Percentiles rank a stretch among this genome's conserved stretches.
Evolutionary conservation across 768 basidiomycete genomes (phyloP).

Genomic region (Collybia nuda): DNA sequence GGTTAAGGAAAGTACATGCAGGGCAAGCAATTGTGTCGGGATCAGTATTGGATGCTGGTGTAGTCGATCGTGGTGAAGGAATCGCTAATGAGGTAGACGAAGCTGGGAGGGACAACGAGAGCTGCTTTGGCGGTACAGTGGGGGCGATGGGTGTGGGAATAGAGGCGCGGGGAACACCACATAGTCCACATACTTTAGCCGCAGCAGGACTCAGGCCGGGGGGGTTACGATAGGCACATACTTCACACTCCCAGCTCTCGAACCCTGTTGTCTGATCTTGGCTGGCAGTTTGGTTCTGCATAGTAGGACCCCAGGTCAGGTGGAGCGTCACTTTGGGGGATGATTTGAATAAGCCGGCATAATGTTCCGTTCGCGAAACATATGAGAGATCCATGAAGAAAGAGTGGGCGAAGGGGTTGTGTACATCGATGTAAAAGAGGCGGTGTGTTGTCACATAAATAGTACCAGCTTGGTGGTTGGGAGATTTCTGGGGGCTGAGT

Average conservation of each 20-base stretch:
- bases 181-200: slow-evolving; percentile 73
- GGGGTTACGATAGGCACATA: slow-evolving; percentile 86
- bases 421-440: slow-evolving; percentile 73
- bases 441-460: slow-evolving; percentile 80
- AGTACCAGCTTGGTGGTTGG: slow-evolving; percentile 74
- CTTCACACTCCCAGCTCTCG: slow-evolving; percentile 79
- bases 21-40: slow-evolving; percentile 61
- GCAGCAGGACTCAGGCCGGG: slow-evolving; percentile 71
- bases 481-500: slow-evolving; percentile 75
- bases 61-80: slow-evolving; percentile 34
- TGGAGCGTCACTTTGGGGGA: slow-evolving; percentile 86
- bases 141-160: slow-evolving; percentile 22
- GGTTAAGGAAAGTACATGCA: slow-evolving; percentile 92
- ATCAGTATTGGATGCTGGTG: slow-evolving; percentile 28
- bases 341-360: slow-evolving; percentile 87
- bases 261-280: slow-evolving; percentile 31
- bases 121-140: slow-evolving; percentile 20
- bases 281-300: slow-evolving; percentile 17
- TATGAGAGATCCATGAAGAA: slow-evolving; percentile 65
- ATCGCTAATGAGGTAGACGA: slow-evolving; percentile 31
- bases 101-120: slow-evolving; percentile 39
- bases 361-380: slow-evolving; percentile 80
- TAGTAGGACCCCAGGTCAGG: slow-evolving; percentile 37
- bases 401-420: slow-evolving; percentile 51
- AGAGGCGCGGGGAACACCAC: slow-evolving; percentile 69